These are phyloP conservation scores for Pilaira anomala DNA, from an alignment of 192 early-diverging fungal genomes.

Conservation along the genomic window DNA sequence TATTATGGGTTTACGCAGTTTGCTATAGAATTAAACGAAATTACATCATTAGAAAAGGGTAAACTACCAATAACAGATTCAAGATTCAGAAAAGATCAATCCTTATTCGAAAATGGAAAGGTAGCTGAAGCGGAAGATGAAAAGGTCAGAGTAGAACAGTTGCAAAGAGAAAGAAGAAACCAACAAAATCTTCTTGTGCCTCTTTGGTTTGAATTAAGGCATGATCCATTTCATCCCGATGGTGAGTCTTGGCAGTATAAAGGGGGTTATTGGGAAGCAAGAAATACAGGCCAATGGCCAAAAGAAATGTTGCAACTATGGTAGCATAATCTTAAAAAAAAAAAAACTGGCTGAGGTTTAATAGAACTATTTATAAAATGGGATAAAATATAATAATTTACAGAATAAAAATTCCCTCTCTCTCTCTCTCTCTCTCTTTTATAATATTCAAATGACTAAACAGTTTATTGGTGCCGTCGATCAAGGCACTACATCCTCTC, in stretches of 20 bases:
- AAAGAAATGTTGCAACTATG: constrained; percentile 27
- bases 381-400: no score
- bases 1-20: constrained; percentile 91
- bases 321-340: constrained; percentile 19
- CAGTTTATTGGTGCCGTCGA: constrained; percentile 81
- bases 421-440: not conserved
- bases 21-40: constrained; percentile 85
- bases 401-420: not conserved
- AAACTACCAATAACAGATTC: constrained; percentile 86
- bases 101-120: constrained; percentile 40
- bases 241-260: constrained; percentile 69
- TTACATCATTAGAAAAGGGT: constrained; percentile 57
- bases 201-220: constrained; percentile 42
- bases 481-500: constrained; percentile 88
- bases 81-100: constrained; percentile 79
- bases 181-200: constrained; percentile 61
- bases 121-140: constrained; percentile 40
- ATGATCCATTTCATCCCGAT: constrained; percentile 36
- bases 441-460: constrained; percentile 36
- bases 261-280: constrained; percentile 82
- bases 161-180: not conserved
- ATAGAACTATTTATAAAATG: no score
- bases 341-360: no score
- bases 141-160: not conserved
- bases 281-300: constrained; percentile 37